These are phyloP conservation scores for Brassica juncea DNA, from an alignment of 345 rosid genomes.

Conservation along the genomic window DNA sequence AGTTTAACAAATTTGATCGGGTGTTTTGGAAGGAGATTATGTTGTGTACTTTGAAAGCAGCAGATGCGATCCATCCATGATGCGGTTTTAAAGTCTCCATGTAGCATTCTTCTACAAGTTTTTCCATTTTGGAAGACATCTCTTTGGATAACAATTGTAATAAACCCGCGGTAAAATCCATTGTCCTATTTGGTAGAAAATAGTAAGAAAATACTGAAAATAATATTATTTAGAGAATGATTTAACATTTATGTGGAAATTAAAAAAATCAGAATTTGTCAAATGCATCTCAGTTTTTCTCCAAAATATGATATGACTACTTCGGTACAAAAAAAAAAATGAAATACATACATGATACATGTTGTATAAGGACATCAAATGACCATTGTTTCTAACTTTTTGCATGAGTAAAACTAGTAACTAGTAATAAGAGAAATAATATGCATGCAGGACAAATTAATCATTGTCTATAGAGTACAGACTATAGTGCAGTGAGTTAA, in stretches of 20 bases:
- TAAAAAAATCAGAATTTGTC: neutral
- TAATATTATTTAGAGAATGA: neutral
- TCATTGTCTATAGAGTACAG: neutral
- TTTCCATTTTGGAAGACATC: constrained; percentile 61
- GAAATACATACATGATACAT: neutral
- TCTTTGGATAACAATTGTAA: constrained; percentile 57
- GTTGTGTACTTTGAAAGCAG: constrained; percentile 75
- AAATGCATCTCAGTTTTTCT: neutral
- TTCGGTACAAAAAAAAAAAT: neutral
- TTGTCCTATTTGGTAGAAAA: constrained; percentile 47
- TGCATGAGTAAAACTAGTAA: neutral
- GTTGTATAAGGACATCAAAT: neutral
- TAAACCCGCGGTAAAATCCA: constrained; percentile 68
- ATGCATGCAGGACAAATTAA: neutral
- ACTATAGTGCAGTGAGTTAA: constrained; percentile 6
- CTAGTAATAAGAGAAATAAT: neutral
- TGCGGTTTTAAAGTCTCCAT: constrained; percentile 66
- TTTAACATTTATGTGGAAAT: neutral
- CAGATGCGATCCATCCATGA: constrained; percentile 96
- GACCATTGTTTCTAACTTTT: neutral
- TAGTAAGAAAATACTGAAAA: neutral
- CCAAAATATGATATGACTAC: neutral
- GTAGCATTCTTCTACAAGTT: constrained; percentile 80
- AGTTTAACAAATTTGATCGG: neutral
- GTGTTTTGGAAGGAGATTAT: neutral